Conservation (phyloP, 148 eudicot genomes). For the Arctostaphylos glauca region DNA sequence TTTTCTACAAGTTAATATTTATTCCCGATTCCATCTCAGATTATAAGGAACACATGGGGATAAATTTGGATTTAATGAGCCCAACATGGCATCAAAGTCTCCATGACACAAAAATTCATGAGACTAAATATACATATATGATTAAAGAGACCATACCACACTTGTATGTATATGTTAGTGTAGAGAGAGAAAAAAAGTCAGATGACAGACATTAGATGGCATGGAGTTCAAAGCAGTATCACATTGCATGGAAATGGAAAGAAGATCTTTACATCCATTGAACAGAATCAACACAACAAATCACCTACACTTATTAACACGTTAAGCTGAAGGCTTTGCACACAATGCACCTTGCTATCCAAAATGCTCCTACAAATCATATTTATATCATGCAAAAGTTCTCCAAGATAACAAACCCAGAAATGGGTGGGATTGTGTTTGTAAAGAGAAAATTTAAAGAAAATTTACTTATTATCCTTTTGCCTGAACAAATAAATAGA, state of each 20-base stretch:
- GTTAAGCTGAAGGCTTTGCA: background rate
- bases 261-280: background rate
- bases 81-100: background rate
- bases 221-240: background rate
- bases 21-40: background rate
- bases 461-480: constrained; percentile 5
- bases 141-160: no score
- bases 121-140: background rate
- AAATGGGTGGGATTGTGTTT: background rate
- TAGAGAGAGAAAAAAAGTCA: background rate
- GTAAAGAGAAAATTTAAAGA: constrained; percentile 11
- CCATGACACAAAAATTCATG: background rate
- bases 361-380: background rate
- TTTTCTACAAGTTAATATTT: background rate
- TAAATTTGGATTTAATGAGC: background rate
- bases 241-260: background rate
- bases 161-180: background rate
- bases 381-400: background rate
- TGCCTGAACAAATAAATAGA: background rate
- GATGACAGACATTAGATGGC: background rate
- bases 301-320: no score
- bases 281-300: background rate
- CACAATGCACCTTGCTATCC: background rate
- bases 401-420: background rate
- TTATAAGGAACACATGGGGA: background rate